Evolutionary conservation across 2,329 filamentous ascomycete species (phyloP), one percentile per base, ranked within the genome.

Genomic region (Fusarium ramigenum): DNA sequence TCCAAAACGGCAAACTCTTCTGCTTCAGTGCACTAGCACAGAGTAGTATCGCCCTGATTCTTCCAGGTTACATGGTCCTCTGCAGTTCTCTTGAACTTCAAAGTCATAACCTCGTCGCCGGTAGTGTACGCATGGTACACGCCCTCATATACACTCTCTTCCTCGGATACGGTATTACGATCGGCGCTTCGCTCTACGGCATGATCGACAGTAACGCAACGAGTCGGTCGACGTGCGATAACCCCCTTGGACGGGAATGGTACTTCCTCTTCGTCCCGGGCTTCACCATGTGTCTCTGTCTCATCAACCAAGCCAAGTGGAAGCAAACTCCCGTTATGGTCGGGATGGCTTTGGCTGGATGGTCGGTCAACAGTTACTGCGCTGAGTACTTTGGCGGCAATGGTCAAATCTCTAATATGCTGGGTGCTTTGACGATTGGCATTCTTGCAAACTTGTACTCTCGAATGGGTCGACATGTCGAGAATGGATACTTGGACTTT

Each of bases 281-380:
- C 10, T 97, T 96, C 81, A 90, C 93, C 7, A 79, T 94, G 40
- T 94, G 92, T 73, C 85, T 96, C 0, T 92, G 92, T 69, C 86
- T 95, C 77, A 92, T 96, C 80, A 95, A 95, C 81, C 93, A 96
- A 74, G 93, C 92, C 66, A 94, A 94, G 81, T 93, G 89, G 89
- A 92, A 89, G 76, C 93, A 96, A 79, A 88, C 91, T 37, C 93
- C 93, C 0, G 87, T 93, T 57, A 96, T 96, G 93, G 83, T 93
- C 8, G 49, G 89, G 66, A 95, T 97, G 76, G 90, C 93, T 0
- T 83, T 94, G 37, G 88, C 90, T 1, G 94, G 93, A 14, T 96
- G 93, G 78, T 85, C 91, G 12, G 92, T 94, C 76, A 96, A 93
- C 81, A 93, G 89, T 82, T 95, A 93, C 81, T 90, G 89, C 19